A percentile compares a stretch with the other conserved stretches of the same genome.
Conservation (phyloP, 345 rosid genomes). For the Eucalyptus tenuipes region DNA sequence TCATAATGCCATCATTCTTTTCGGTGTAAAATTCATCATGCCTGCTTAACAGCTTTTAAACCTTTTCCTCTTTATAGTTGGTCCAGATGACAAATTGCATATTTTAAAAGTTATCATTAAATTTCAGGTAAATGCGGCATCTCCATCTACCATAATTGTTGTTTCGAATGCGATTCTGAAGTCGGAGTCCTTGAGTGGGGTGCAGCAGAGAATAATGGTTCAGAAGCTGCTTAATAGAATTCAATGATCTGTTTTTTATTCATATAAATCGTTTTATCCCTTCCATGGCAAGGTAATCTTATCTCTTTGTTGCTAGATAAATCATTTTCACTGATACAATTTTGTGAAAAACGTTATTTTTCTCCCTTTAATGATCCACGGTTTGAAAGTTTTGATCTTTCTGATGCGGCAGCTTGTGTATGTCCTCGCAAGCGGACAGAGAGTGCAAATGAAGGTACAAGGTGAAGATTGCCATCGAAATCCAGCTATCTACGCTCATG, state of each 20-base stretch:
- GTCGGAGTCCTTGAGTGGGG: slow-evolving; percentile 49
- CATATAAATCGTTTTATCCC: background rate
- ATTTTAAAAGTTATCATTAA: background rate
- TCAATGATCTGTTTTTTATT: slow-evolving; percentile 3
- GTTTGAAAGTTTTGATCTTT: background rate
- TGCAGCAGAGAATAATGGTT: slow-evolving; percentile 72
- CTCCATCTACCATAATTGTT: slow-evolving; percentile 48
- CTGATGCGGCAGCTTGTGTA: background rate
- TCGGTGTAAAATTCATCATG: background rate
- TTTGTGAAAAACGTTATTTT: background rate
- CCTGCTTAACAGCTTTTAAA: background rate
- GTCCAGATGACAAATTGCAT: background rate
- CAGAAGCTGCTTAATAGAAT: slow-evolving; percentile 59
- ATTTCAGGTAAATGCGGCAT: slow-evolving; percentile 39
- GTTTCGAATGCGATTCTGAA: slow-evolving; percentile 68
- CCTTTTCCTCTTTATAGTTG: background rate
- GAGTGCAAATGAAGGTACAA: background rate
- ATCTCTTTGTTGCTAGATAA: background rate
- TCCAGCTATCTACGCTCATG: background rate
- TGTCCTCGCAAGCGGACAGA: background rate
- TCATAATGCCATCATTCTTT: background rate
- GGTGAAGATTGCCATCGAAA: background rate
- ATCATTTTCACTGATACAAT: background rate
- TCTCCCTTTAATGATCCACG: background rate
- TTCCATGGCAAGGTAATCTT: background rate